These are phyloP conservation scores for Lanmaoa rubissima DNA, from an alignment of 768 basidiomycete species.

Conservation along the genomic window DNA sequence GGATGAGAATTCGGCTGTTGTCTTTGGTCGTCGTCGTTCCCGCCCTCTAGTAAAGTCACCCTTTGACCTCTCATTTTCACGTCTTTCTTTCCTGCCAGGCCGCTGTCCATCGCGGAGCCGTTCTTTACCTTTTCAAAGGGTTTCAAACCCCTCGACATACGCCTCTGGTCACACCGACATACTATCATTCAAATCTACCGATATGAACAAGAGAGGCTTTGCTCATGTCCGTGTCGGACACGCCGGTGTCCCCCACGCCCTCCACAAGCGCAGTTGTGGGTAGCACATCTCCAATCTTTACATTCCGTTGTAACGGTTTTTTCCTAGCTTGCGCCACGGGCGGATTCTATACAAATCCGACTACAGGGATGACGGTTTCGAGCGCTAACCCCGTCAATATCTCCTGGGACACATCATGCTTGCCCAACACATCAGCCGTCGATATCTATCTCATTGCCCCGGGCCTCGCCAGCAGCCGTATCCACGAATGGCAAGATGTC, in stretches of 20 bases:
- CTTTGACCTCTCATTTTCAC: conserved; percentile 15
- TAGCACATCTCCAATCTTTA: background rate
- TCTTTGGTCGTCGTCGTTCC: conserved; percentile 8
- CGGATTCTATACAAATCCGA: conserved; percentile 60
- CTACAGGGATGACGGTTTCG: conserved; percentile 45
- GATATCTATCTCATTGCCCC: conserved; percentile 73
- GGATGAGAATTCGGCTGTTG: conserved; percentile 3
- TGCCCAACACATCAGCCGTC: conserved; percentile 42
- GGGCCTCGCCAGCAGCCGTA: conserved; percentile 35
- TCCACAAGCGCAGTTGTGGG: conserved; percentile 29
- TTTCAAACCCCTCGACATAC: conserved; percentile 2
- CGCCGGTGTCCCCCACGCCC: conserved; percentile 18
- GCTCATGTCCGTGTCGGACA: conserved; percentile 24
- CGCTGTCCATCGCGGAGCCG: conserved; percentile 27
- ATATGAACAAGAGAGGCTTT: conserved; percentile 33
- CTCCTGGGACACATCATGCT: conserved; percentile 63
- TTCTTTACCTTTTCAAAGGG: conserved; percentile 23
- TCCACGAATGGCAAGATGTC: conserved; percentile 60
- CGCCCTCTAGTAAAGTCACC: background rate
- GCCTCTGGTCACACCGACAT: conserved; percentile 5
- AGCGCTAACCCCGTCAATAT: conserved; percentile 51
- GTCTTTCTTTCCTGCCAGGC: conserved; percentile 20
- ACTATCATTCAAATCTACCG: background rate
- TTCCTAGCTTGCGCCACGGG: conserved; percentile 51
- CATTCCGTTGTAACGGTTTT: background rate